Base-by-base conservation (phyloP, 768 basidiomycete species). In the Ramaria rubella region DNA sequence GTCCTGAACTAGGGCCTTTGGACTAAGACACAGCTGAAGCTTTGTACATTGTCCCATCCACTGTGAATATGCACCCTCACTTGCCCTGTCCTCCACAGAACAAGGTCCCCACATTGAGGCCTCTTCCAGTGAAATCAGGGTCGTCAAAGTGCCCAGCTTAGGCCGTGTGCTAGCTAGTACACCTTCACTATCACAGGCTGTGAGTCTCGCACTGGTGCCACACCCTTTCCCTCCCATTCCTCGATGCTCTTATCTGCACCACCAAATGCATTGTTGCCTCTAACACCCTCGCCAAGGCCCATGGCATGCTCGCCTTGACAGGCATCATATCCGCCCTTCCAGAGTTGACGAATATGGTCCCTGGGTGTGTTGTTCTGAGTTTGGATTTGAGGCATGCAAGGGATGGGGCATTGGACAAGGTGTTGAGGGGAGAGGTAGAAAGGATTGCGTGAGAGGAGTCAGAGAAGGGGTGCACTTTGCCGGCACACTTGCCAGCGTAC, bases 31-130 rank as follows among this genome's bases (percentile, higher is more conserved):
- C n/a, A n/a, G 61, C 90, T 80, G 19, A 99, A 69, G 57, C 82
- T 85, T 64, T 94, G 91, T 51, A 98, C 75, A 69, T 97, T 96
- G 52, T 87, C 85, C 94, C 94, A 98, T 26, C 82, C 84, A 46
- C 82, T 87, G 57, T 82, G 82, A 64, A 97, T 81, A 48, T 77
- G 77, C 55, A 81, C 23, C 4, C 29, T n/a, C 12, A 29, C 21
- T 55, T 42, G 21, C 19, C 21, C 21, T 6, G 21, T 17, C 15
- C 15, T 14, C 4, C 15, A 19, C 40, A 27, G 60, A 61, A 36
- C 60, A 61, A 57, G 60, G 60, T 21, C 60, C 60, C n/a, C 40
- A 44, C 12, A 40, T 61, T 17, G 60, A 61, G 34, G 34, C 43
- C 23, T 43, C 30, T n/a, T 26, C 55, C 29, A 33, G 30, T 6